Conservation (phyloP, 345 rosid genomes). For the Citropsis articulata region DNA sequence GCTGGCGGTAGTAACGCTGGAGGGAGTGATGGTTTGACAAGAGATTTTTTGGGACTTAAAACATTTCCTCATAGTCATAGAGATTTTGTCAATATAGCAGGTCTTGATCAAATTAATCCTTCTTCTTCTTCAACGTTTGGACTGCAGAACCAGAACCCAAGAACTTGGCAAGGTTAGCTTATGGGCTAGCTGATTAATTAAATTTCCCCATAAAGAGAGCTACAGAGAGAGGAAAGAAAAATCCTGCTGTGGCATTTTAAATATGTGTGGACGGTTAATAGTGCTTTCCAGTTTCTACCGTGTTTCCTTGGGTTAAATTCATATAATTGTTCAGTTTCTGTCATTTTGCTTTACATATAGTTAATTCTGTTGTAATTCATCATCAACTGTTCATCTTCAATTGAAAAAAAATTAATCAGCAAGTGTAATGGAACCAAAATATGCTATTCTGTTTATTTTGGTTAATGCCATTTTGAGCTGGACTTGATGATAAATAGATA, state of each 20-base stretch:
- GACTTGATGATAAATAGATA: not conserved
- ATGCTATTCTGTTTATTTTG: not conserved
- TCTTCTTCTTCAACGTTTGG: constrained; percentile 26
- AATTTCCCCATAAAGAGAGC: not conserved
- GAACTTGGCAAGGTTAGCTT: constrained; percentile 37
- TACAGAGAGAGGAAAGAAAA: not conserved
- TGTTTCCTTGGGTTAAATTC: not conserved
- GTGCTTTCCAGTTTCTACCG: not conserved
- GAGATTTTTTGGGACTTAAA: constrained; percentile 61
- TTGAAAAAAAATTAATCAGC: not conserved
- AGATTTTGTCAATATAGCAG: constrained; percentile 23
- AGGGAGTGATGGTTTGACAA: constrained; percentile 34
- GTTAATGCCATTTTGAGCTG: not conserved
- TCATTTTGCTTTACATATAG: not conserved
- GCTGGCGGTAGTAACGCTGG: constrained; percentile 2
- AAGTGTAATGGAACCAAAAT: not conserved
- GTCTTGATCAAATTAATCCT: constrained; percentile 24
- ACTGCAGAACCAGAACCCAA: constrained; percentile 26
- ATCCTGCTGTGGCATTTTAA: not conserved
- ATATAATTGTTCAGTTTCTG: not conserved
- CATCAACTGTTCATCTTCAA: not conserved
- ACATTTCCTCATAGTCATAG: constrained; percentile 33
- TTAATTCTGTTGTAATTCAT: not conserved
- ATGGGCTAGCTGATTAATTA: not conserved
- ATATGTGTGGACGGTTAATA: not conserved